Evolutionary conservation across 257 asterid genomes (phyloP), one percentile per base, ranked within the genome.

Genomic region (Nicotiana tabacum): DNA sequence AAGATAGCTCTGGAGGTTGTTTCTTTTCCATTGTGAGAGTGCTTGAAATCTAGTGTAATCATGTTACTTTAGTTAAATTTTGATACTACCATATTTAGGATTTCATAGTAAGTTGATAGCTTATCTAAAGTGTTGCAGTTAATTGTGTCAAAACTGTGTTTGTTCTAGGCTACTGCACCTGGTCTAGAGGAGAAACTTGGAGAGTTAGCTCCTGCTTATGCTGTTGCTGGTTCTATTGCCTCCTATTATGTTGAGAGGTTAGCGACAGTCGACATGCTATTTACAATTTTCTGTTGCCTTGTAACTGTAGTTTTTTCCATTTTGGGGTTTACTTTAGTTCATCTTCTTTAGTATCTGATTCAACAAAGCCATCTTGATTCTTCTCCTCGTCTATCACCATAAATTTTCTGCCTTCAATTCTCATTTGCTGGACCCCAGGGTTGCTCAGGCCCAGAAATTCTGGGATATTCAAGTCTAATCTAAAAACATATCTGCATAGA

Each of bases 121-220:
- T 72, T 72, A 48, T 30, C 15, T 27, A 74, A 72, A 6, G 35
- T 48, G 62, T 27, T 72, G 21, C 43, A 21, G 24, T 79, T 37
- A 27, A 39, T 60, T 61, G 37, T 15, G 16, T 30, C 66, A 30
- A 53, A 67, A 17, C 33, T 84, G 32, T 57, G 69, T 64, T 18
- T 80, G 60, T 43, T 60, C 62, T 84, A 95, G 99, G 96, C 90
- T 24, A 94, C 97, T 11, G 98, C 99, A 60, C 98, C 98, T 3
- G 90, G 90, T 64, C 90, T 96, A 89, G 98, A 92, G 86, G 92
- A 84, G 60, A 96, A 94, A 82, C 94, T 96, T 37, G 99, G 99
- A 69, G 87, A 88, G 53, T 85, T 96, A 84, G 97, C 94, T 2
- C 96, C 99, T 80, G 94, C 99, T 17, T 91, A 93, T 86, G 93